Percentiles rank a stretch among this genome's conserved stretches.
phyloP scores from a whole-genome alignment of 2,329 filamentous ascomycete genomes.

The Sarocladium kiliense region DNA sequence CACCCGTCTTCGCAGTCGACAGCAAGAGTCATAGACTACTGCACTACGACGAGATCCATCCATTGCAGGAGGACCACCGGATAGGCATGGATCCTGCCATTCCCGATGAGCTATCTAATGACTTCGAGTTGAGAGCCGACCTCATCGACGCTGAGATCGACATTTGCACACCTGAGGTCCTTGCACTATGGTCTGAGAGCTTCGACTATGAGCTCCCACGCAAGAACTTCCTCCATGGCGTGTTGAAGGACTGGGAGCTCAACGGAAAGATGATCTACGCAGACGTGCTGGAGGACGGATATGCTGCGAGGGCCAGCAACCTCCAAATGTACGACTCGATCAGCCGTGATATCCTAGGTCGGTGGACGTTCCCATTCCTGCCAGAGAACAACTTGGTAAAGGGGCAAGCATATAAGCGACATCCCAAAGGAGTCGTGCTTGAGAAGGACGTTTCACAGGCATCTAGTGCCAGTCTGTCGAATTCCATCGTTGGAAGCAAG shows the following conservation, averaged over 20 bases:
- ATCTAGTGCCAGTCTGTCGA: slow-evolving; percentile 63
- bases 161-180: slow-evolving; percentile 93
- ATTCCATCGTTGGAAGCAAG: slow-evolving; percentile 71
- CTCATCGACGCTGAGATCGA: slow-evolving; percentile 93
- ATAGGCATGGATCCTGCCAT: slow-evolving; percentile 73
- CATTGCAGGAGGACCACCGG: slow-evolving; percentile 58
- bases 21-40: slow-evolving; percentile 74
- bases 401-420: slow-evolving; percentile 69
- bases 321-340: slow-evolving; percentile 87
- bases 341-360: slow-evolving; percentile 75
- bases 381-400: slow-evolving; percentile 83
- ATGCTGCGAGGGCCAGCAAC: slow-evolving; percentile 80
- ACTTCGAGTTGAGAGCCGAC: slow-evolving; percentile 81
- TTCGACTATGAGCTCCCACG: slow-evolving; percentile 93
- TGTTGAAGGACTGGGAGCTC: slow-evolving; percentile 92
- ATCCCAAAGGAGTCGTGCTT: slow-evolving; percentile 66
- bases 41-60: slow-evolving; percentile 89
- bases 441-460: slow-evolving; percentile 74
- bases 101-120: slow-evolving; percentile 61
- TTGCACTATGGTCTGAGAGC: slow-evolving; percentile 93
- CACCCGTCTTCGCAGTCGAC: slow-evolving; percentile 83
- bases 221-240: slow-evolving; percentile 83
- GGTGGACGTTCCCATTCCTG: slow-evolving; percentile 85
- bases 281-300: slow-evolving; percentile 76
- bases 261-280: slow-evolving; percentile 97